Evolutionary conservation across 108 stramenopile species (phyloP).

Genomic region (Cyclotella kingstonii): DNA sequence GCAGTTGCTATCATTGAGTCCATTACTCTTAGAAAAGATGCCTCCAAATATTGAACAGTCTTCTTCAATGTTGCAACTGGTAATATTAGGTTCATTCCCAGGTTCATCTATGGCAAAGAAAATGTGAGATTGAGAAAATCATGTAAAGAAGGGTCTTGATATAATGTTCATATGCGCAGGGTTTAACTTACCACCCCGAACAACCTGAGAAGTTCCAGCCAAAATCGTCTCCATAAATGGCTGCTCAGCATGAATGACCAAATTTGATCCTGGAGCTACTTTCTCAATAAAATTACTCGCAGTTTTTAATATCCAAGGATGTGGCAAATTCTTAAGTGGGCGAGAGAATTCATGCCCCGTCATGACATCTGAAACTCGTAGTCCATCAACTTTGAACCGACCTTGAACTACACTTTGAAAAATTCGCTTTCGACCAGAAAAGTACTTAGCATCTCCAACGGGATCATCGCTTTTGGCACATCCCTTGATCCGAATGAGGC

Average conservation of each 20-base stretch:
- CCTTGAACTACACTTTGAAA: slow-evolving; percentile 67
- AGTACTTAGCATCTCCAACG: slow-evolving; percentile 48
- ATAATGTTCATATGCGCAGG: not conserved
- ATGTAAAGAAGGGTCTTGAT: not conserved
- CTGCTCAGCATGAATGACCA: slow-evolving; percentile 31
- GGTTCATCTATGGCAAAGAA: slow-evolving; percentile 23
- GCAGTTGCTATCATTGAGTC: no score
- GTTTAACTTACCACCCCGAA: slow-evolving; percentile 34
- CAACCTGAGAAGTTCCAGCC: slow-evolving; percentile 33
- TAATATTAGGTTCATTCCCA: slow-evolving; percentile 48
- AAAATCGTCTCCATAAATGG: slow-evolving; percentile 35
- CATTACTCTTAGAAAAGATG: slow-evolving; percentile 26
- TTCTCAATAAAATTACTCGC: slow-evolving; percentile 38
- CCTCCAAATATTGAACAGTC: slow-evolving; percentile 49
- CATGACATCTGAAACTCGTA: slow-evolving; percentile 47
- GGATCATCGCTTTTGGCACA: slow-evolving; percentile 34
- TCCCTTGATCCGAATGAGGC: slow-evolving; percentile 47
- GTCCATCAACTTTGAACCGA: slow-evolving; percentile 50
- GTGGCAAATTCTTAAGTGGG: slow-evolving; percentile 50
- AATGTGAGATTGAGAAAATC: not conserved
- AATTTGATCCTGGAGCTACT: slow-evolving; percentile 33
- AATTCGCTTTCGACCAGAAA: slow-evolving; percentile 48
- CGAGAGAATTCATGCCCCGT: slow-evolving; percentile 54
- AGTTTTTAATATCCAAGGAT: slow-evolving; percentile 41
- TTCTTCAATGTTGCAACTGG: slow-evolving; percentile 27